Evolutionary conservation across 192 early-diverging fungal genomes (phyloP).

Genomic region (Backusella tarrabulga): DNA sequence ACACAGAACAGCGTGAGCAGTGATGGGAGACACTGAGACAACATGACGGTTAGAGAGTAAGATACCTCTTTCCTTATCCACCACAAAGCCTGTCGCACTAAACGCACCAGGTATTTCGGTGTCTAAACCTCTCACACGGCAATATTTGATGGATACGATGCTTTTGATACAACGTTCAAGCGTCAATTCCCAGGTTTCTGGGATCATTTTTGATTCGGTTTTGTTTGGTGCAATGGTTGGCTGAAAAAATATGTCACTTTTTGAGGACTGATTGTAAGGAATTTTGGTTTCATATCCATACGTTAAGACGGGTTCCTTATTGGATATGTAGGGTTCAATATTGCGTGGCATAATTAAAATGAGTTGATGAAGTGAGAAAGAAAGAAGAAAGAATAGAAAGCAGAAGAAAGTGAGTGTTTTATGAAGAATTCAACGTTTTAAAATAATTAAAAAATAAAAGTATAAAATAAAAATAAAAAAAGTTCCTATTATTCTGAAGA

Average conservation of each 20-base stretch:
- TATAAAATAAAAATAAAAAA: background rate
- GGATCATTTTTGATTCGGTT: background rate
- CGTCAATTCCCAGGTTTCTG: conserved; percentile 61
- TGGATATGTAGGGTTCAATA: background rate
- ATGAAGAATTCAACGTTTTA: background rate
- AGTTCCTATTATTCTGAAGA: background rate
- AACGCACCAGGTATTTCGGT: conserved; percentile 69
- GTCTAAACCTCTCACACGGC: conserved; percentile 69
- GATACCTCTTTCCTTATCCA: conserved; percentile 70
- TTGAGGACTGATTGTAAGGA: background rate
- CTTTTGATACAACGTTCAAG: conserved; percentile 66
- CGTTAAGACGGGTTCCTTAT: background rate
- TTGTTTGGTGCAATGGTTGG: background rate
- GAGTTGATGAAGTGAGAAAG: background rate
- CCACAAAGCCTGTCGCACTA: conserved; percentile 75
- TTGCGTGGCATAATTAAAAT: background rate
- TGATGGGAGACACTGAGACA: conserved; percentile 67
- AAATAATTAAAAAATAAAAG: background rate
- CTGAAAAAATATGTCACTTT: background rate
- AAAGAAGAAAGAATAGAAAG: background rate
- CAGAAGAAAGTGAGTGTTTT: background rate
- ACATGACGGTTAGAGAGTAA: conserved; percentile 81
- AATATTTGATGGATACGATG: conserved; percentile 74
- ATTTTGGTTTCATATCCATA: background rate
- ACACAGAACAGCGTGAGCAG: conserved; percentile 66